A percentile compares a stretch with the other conserved stretches of the same genome.
These are phyloP conservation scores for Ophiostoma sp. DNA, from an alignment of 2,329 filamentous ascomycete genomes.

Conservation along the genomic window DNA sequence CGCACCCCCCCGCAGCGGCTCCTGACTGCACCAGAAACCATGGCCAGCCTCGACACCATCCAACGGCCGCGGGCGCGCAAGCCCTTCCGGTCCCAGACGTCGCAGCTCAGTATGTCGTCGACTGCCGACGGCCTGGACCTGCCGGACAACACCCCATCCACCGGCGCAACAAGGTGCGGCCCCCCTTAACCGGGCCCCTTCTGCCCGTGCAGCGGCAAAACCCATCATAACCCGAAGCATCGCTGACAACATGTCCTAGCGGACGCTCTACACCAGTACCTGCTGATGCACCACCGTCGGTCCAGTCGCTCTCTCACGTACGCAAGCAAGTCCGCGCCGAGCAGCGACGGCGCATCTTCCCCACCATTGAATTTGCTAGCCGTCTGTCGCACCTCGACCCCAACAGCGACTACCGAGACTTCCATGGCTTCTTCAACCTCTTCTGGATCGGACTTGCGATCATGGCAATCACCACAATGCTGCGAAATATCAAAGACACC, in stretches of 20 bases:
- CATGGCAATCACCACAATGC: slow-evolving; percentile 91
- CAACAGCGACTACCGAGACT: slow-evolving; percentile 84
- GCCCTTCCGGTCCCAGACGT: slow-evolving; percentile 11
- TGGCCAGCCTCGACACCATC: slow-evolving; percentile 1
- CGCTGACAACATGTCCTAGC: slow-evolving; percentile 41
- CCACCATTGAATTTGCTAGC: slow-evolving; percentile 83
- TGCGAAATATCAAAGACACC: slow-evolving; percentile 90
- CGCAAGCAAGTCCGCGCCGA: slow-evolving; percentile 77
- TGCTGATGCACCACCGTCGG: slow-evolving; percentile 86
- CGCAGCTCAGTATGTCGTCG: slow-evolving; percentile 5
- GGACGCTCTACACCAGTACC: slow-evolving; percentile 78
- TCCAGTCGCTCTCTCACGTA: slow-evolving; percentile 76
- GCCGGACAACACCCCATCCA: slow-evolving; percentile 7
- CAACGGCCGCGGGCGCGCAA: slow-evolving; percentile 8
- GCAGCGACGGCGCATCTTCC: slow-evolving; percentile 79
- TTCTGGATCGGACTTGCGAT: slow-evolving; percentile 97
- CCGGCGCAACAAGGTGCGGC: slow-evolving; percentile 10
- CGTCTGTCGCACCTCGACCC: slow-evolving; percentile 96
- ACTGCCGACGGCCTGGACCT: neutral
- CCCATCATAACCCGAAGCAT: neutral
- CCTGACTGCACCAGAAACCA: neutral
- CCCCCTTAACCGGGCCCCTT: neutral
- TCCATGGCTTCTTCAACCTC: slow-evolving; percentile 93
- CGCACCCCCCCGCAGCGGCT: neutral
- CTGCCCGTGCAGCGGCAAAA: neutral